phyloP scores from a whole-genome alignment of 768 basidiomycete species.

The Mycena floridula region DNA sequence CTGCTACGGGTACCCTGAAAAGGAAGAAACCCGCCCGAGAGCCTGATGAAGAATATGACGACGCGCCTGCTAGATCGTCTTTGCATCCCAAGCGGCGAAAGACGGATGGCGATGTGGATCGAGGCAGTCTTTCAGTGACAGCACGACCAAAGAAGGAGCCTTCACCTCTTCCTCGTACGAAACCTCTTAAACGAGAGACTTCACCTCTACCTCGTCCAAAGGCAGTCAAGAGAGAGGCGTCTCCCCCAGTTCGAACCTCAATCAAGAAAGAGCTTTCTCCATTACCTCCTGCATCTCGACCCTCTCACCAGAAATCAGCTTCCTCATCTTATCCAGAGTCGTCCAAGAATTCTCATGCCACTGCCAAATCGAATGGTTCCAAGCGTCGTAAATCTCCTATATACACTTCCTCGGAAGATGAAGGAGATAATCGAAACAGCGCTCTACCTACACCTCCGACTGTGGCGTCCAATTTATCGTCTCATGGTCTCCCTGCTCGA shows the following conservation, averaged over 20 bases:
- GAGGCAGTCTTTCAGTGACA: constrained; percentile 7
- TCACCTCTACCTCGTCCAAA: no score
- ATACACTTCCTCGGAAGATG: constrained; percentile 65
- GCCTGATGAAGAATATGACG: constrained; percentile 22
- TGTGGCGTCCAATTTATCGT: constrained; percentile 16
- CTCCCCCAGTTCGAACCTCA: neutral
- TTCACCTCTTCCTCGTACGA: constrained; percentile 10
- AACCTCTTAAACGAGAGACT: no score
- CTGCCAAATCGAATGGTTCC: constrained; percentile 7
- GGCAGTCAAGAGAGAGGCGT: no score
- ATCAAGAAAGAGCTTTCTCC: constrained; percentile 10
- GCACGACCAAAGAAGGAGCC: constrained; percentile 9
- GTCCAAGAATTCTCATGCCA: constrained; percentile 12
- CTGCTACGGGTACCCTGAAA: constrained; percentile 21
- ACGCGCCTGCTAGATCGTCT: neutral
- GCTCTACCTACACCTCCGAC: constrained; percentile 22
- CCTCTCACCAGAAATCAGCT: constrained; percentile 18
- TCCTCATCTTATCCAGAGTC: constrained; percentile 16
- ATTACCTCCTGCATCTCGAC: no score
- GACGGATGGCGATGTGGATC: neutral
- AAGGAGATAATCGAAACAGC: constrained; percentile 30
- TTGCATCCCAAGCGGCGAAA: neutral
- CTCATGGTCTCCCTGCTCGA: constrained; percentile 20
- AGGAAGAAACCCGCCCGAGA: constrained; percentile 32
- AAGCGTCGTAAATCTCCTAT: constrained; percentile 56